phyloP scores from a whole-genome alignment of 169 alveolate genomes.

The Cyclospora cayetanensis region DNA sequence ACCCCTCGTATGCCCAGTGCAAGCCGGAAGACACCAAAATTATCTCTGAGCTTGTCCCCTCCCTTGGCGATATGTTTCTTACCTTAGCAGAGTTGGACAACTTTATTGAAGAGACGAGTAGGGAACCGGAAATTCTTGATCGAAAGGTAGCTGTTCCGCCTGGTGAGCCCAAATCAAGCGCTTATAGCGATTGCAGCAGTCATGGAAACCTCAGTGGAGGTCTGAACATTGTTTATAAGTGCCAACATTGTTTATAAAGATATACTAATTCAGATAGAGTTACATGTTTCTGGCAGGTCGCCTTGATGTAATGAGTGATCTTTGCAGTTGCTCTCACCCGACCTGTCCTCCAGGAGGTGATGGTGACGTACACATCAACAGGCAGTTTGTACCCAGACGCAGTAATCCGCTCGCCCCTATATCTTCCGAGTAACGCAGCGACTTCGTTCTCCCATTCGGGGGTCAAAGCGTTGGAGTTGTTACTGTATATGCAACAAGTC shows the following conservation, averaged over 20 bases:
- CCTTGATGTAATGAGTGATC: too few species aligned
- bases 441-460: neutral
- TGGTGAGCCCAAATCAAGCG: neutral
- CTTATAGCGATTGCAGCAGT: neutral
- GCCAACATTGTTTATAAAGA: too few species aligned
- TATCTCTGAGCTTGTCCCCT: slow-evolving; percentile 1
- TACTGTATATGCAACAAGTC: neutral
- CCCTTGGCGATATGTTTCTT: slow-evolving; percentile 9
- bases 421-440: neutral
- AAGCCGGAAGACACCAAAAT: slow-evolving; percentile 55
- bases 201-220: too few species aligned
- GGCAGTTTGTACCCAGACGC: neutral
- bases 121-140: neutral
- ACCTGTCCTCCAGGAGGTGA: slow-evolving; percentile 27
- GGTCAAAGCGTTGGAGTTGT: neutral
- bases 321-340: slow-evolving; percentile 38
- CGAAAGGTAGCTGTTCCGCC: slow-evolving; percentile 38
- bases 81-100: neutral
- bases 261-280: too few species aligned
- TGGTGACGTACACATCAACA: slow-evolving; percentile 6
- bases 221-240: too few species aligned
- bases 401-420: slow-evolving; percentile 17
- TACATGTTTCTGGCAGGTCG: too few species aligned
- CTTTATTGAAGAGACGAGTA: neutral
- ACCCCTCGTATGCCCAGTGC: slow-evolving; percentile 41